Base-by-base conservation (phyloP, 208 protist species). In the Lotmaria passim region DNA sequence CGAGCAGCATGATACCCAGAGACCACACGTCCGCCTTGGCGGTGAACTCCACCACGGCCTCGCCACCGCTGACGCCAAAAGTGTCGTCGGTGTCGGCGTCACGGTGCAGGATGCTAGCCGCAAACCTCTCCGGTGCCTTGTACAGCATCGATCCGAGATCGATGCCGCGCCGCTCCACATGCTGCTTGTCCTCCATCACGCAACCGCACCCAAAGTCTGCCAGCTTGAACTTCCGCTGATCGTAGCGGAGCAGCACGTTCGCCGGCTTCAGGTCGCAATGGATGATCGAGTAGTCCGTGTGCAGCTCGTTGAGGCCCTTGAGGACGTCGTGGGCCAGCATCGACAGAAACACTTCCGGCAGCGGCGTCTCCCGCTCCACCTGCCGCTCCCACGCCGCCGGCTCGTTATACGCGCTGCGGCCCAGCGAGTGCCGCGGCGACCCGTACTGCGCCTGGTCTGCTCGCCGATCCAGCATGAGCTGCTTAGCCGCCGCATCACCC, bases 311-410 rank as follows among this genome's bases (percentile, higher is more conserved):
- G n/a, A 97, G 79, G 7, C 90, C 90, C 14, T 69, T 57, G 19
- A 96, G 73, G 23, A 96, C 84, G 64, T 99, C 98, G 31, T 98
- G 85, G 63, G 99, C 99, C 64, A 99, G 93, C 78, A 99, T 99
- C 57, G 99, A 99, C 17, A 99, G 88, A 51, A 99, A 97, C 93
- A 99, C 99, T 71, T 99, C 98, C 10, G 99, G 98, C 15, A 99
- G 82, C 78, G 99, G 97, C 23, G 98, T 99, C 48, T 99, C 98
- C 0, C 99, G 90, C 36, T 98, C 77, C 43, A 99, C 85, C 78
- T 98, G 71, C 11, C 31, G 81, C 59, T 96, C 88, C 89, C 91
- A 96, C 38, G 73, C 60, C 44, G 87, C 79, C 7, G 89, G 81
- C 17, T 64, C 74, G 48, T 87, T 86, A 66, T 83, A 89, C 6